These are phyloP conservation scores for Populus davidiana DNA, from an alignment of 345 rosid species.

Conservation along the genomic window DNA sequence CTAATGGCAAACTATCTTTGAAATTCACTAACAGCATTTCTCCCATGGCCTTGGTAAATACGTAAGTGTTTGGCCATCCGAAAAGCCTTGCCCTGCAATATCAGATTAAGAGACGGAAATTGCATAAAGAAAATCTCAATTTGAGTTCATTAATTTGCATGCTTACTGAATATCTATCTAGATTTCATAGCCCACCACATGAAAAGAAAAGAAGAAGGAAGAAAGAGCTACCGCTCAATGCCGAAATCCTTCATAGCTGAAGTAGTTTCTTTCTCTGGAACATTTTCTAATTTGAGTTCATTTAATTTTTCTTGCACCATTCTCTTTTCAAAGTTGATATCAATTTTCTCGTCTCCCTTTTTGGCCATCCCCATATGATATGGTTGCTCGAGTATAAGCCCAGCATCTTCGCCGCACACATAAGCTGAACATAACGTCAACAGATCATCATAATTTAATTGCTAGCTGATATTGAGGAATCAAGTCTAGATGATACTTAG, in stretches of 20 bases:
- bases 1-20: slow-evolving; percentile 7
- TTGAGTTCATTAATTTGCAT: neutral
- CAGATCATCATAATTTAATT: neutral
- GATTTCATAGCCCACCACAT: too few species aligned
- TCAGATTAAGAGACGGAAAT: neutral
- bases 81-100: slow-evolving; percentile 16
- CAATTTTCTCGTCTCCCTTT: slow-evolving; percentile 46
- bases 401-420: slow-evolving; percentile 55
- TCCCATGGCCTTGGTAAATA: slow-evolving; percentile 27
- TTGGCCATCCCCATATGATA: slow-evolving; percentile 51
- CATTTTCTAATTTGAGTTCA: slow-evolving; percentile 37
- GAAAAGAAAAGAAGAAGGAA: too few species aligned
- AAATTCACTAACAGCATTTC: slow-evolving; percentile 15
- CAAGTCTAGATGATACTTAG: too few species aligned
- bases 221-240: slow-evolving; percentile 35
- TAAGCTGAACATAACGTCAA: slow-evolving; percentile 41
- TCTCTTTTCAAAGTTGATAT: slow-evolving; percentile 48
- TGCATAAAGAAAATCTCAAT: neutral
- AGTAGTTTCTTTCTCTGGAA: slow-evolving; percentile 38
- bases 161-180: neutral
- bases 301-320: slow-evolving; percentile 41
- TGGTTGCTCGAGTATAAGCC: slow-evolving; percentile 44
- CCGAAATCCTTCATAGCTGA: slow-evolving; percentile 58
- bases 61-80: slow-evolving; percentile 28
- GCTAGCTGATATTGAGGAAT: too few species aligned